Base-by-base conservation (phyloP, 768 basidiomycete species). In the Lentinula edodes region DNA sequence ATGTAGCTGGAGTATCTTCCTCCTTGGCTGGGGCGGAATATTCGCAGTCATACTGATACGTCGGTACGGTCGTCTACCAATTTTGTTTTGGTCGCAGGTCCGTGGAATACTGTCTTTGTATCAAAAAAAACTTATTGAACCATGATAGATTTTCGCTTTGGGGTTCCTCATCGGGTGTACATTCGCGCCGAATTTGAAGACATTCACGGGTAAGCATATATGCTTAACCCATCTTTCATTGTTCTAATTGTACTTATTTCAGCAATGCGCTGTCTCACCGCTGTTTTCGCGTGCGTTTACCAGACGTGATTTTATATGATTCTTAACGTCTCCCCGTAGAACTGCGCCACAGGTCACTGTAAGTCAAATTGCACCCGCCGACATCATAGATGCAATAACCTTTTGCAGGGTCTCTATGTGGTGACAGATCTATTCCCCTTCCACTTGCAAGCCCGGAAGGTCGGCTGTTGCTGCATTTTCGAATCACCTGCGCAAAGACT, bases 51-150 rank as follows among this genome's bases (percentile, higher is more conserved):
- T 88, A 74, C 69, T 87, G 36, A 83, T 88, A 69, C 77, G 86
- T 38, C 80, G 85, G 16, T 80, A 72, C 58, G 88, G 88, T 6
- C 82, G 88, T 48, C 77, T 90, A 1, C 86, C 87, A 0, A 74
- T 89, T 12, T 70, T 90, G 39, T 89, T 88, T 73, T 90, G 88
- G 88, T 85, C 85, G 0, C 87, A 89, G 73, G 83, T 83, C 60
- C 23, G 74, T 63, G 18, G 16, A 45, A 18, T n/a, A 6, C 32
- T n/a, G 39, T 18, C 12, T 38, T 23, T 15, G 52, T 36, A 28
- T 15, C 58, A 86, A 13, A 42, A 42, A 28, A 39, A 39, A 39
- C 38, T 39, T 9, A 39, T 39, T 8, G 9, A 39, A 39, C 1
- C 7, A 39, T 39, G 38, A 39, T 39, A 39, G 82, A 64, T 88